These are phyloP conservation scores for Metarhizium rileyi DNA, from an alignment of 2,329 filamentous ascomycete species.

Conservation along the genomic window DNA sequence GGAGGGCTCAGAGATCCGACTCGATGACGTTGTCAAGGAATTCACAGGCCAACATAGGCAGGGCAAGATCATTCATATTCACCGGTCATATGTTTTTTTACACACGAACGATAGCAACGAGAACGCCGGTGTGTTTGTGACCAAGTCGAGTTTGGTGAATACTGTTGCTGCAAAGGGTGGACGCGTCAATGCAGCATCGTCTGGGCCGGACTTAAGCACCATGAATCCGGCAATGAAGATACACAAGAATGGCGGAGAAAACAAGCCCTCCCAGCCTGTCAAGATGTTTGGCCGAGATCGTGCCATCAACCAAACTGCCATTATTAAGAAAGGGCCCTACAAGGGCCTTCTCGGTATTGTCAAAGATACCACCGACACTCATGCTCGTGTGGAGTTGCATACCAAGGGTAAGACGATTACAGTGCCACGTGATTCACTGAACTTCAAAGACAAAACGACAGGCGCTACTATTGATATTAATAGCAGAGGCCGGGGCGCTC, in stretches of 20 bases:
- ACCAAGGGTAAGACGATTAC: conserved; percentile 89
- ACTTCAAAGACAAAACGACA: conserved; percentile 74
- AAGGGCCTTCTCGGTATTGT: conserved; percentile 93
- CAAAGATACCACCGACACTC: conserved; percentile 81
- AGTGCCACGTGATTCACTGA: conserved; percentile 70
- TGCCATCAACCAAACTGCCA: conserved; percentile 84
- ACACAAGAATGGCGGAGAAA: conserved; percentile 46
- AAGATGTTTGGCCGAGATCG: conserved; percentile 73
- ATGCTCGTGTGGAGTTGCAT: conserved; percentile 85
- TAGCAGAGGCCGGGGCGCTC: conserved; percentile 35
- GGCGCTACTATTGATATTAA: conserved; percentile 70
- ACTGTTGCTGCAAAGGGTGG: conserved; percentile 94
- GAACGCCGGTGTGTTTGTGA: conserved; percentile 84
- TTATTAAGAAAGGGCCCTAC: conserved; percentile 75
- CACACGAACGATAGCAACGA: conserved; percentile 77
- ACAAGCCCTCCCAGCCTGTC: conserved; percentile 50
- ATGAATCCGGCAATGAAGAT: conserved; percentile 89
- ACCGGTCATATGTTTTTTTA: conserved; percentile 85
- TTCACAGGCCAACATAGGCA: conserved; percentile 73
- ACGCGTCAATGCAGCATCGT: conserved; percentile 49
- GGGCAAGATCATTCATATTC: conserved; percentile 87
- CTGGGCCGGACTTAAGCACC: conserved; percentile 70
- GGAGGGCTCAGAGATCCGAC: conserved; percentile 83
- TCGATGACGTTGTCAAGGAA: conserved; percentile 89
- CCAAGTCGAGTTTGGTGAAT: conserved; percentile 73